Conservation (phyloP, 2,329 filamentous ascomycete species). For the Arthrobotrys megalospora region DNA sequence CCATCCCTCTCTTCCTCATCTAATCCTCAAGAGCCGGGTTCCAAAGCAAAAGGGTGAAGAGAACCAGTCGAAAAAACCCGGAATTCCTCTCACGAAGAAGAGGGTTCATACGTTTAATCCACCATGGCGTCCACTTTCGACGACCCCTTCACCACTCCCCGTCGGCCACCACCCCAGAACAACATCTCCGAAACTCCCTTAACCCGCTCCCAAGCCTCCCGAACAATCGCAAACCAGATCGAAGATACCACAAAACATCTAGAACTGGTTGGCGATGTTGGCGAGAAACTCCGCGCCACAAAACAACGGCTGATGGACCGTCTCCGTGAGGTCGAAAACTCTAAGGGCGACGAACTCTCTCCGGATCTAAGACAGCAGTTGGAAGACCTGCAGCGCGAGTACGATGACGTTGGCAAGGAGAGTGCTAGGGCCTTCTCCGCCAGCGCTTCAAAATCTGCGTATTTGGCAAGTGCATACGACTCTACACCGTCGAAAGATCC, state of each 20-base stretch:
- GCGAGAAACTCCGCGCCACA: conserved; percentile 88
- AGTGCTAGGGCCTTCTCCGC: conserved; percentile 89
- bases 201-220: conserved; percentile 88
- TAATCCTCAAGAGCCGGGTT: background rate
- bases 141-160: conserved; percentile 64
- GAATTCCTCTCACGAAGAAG: background rate
- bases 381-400: conserved; percentile 90
- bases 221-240: conserved; percentile 90
- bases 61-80: background rate
- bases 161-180: conserved; percentile 39
- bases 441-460: conserved; percentile 83
- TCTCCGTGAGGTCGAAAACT: conserved; percentile 85
- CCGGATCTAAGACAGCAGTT: conserved; percentile 87
- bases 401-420: conserved; percentile 92
- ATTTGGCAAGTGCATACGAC: conserved; percentile 73
- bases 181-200: conserved; percentile 65
- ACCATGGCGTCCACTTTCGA: conserved; percentile 56
- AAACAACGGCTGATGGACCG: conserved; percentile 85
- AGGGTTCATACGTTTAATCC: background rate
- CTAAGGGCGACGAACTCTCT: conserved; percentile 81
- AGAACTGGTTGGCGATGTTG: conserved; percentile 90
- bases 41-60: background rate
- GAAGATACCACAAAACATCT: conserved; percentile 92
- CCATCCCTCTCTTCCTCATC: conserved; percentile 26
- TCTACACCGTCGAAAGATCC: conserved; percentile 67